Conservation (phyloP, 257 asterid species). For the Forsythia viridissima region DNA sequence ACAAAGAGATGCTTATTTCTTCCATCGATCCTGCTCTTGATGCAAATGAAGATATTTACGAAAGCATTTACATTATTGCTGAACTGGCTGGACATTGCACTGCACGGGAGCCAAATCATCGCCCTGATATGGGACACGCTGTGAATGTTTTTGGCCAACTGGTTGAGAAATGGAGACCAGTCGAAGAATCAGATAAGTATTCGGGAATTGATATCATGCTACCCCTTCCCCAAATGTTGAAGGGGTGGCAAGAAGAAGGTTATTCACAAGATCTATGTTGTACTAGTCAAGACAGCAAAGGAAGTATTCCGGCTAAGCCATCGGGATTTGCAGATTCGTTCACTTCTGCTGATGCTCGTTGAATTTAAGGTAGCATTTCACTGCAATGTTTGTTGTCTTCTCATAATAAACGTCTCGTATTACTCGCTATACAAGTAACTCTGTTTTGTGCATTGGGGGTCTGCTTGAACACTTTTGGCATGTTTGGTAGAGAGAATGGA, state of each 20-base stretch:
- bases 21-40: conserved; percentile 15
- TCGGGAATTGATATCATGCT: not conserved
- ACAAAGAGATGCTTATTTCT: not conserved
- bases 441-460: not conserved
- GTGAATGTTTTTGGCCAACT: conserved; percentile 14
- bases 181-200: not conserved
- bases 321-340: not conserved
- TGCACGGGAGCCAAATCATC: conserved; percentile 18
- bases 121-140: conserved; percentile 24
- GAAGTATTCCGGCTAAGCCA: conserved; percentile 4
- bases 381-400: not conserved
- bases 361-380: not conserved
- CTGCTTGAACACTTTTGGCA: not conserved
- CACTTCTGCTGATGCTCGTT: conserved; percentile 3
- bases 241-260: conserved; percentile 9
- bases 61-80: conserved; percentile 4
- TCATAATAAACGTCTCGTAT: not conserved
- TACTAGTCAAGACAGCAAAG: conserved; percentile 4
- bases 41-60: conserved; percentile 7
- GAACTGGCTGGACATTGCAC: conserved; percentile 27
- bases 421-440: not conserved
- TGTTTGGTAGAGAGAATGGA: not conserved
- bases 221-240: conserved; percentile 2
- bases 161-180: conserved; percentile 21
- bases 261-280: not conserved